A percentile compares a stretch with the other conserved stretches of the same genome.
These are phyloP conservation scores for Saccharomyces hybrid DNA, from an alignment of 1,139 yeast genomes.

Conservation along the genomic window DNA sequence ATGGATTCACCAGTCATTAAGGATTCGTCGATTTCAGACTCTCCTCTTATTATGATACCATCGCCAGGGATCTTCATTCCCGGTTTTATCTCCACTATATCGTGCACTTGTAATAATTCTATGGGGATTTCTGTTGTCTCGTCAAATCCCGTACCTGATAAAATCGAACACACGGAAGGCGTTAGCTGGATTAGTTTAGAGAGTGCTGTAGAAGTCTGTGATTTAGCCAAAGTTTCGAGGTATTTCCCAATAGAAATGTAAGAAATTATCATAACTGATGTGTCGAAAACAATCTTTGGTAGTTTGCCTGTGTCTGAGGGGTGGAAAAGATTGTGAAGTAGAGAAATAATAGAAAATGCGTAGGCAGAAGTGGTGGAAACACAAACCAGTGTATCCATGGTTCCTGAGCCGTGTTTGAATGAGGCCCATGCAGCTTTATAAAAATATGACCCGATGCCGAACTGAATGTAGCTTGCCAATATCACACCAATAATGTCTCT, in stretches of 20 bases:
- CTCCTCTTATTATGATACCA: constrained; percentile 70
- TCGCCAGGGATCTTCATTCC: constrained; percentile 91
- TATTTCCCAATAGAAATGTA: constrained; percentile 86
- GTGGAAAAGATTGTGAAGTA: constrained; percentile 37
- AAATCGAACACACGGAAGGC: constrained; percentile 67
- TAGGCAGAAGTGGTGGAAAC: constrained; percentile 78
- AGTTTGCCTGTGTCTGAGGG: constrained; percentile 31
- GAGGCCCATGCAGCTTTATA: constrained; percentile 58
- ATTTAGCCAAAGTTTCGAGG: constrained; percentile 86
- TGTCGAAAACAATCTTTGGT: constrained; percentile 78
- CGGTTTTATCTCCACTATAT: constrained; percentile 69
- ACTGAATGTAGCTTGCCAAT: constrained; percentile 61
- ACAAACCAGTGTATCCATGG: constrained; percentile 89
- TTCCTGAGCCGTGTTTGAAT: constrained; percentile 68
- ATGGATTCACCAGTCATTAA: constrained; percentile 83
- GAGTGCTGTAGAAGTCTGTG: constrained; percentile 84
- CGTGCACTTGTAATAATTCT: constrained; percentile 70
- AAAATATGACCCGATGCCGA: constrained; percentile 54
- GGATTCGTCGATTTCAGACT: constrained; percentile 80
- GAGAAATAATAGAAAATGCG: constrained; percentile 59
- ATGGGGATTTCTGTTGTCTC: constrained; percentile 42
- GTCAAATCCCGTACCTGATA: constrained; percentile 31
- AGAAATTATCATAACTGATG: constrained; percentile 73
- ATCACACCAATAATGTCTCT: constrained; percentile 56
- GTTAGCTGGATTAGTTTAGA: constrained; percentile 71